Evolutionary conservation across 768 basidiomycete genomes (phyloP), one percentile per base, ranked within the genome.

Genomic region (Mycena chlorophos): DNA sequence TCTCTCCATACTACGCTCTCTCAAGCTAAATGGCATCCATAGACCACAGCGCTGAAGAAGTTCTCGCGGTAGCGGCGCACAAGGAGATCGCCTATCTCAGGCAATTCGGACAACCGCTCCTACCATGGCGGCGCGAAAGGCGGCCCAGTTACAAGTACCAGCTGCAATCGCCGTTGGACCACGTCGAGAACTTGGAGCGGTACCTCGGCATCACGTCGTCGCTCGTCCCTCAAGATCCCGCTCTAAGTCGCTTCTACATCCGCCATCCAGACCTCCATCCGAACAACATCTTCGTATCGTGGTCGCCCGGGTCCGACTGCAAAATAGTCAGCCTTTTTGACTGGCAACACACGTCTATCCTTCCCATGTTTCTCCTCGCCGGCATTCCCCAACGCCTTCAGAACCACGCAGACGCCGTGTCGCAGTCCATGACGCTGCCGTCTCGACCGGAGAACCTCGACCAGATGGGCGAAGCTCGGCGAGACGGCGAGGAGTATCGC

Each of bases 291-390:
- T 68, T 78, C 57, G 75, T 83, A 34, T 72, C 71, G 17, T 71
- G 57, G 63, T 80, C 78, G 65, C 58, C 77, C 52, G 80, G 73
- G 66, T 79, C 77, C 63, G 53, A 45, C 65, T 68, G 53, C 62
- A 47, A 75, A 31, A 56, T 82, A 65, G 68, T 74, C 52, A 60
- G 79, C 70, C 57, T 81, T 68, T 14, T 80, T 52, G 80, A 81
- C 75, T 82, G 79, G 81, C 80, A 83, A 72, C 79, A 82, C 68
- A 56, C 82, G 59, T 69, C 79, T 3, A 78, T 83, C 71, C 73
- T 82, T 27, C 80, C 81, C 65, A 23, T 58, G 59, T 83, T 78
- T 69, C 80, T 83, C 71, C 74, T 72, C 55, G 71, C 77, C 30
- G 71, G 75, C 58, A 67, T 78, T 66, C 80, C 80, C 39, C 17